These are phyloP conservation scores for Elsinoe perseae DNA, from an alignment of 2,329 filamentous ascomycete species.

Conservation along the genomic window DNA sequence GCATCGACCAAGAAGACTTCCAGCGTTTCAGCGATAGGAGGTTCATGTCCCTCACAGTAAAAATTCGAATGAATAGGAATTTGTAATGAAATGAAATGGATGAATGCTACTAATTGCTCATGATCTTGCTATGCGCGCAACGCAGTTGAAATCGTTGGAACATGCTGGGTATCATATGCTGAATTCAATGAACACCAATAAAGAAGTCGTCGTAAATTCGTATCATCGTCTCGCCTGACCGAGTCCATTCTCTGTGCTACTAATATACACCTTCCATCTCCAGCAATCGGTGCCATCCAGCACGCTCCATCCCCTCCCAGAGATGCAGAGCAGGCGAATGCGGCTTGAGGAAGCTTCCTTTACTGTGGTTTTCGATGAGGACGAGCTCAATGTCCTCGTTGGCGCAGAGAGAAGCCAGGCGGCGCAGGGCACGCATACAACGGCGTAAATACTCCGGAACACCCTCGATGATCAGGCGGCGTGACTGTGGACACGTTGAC, in stretches of 20 bases:
- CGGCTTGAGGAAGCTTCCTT: neutral
- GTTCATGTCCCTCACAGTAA: neutral
- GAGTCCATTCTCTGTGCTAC: too few relatives aligned
- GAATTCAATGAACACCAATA: too few relatives aligned
- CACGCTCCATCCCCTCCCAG: neutral
- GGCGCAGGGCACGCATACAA: neutral
- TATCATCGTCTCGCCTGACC: too few relatives aligned
- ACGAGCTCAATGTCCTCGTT: neutral
- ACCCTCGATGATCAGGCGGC: neutral
- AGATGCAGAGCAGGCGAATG: neutral
- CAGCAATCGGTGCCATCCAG: neutral
- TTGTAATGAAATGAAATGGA: conserved; percentile 6
- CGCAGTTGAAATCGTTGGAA: too few relatives aligned
- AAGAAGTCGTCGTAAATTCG: too few relatives aligned
- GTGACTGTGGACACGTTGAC: neutral
- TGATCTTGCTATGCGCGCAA: too few relatives aligned
- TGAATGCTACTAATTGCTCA: too few relatives aligned
- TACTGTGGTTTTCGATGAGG: neutral
- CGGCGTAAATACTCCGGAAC: neutral
- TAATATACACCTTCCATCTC: too few relatives aligned
- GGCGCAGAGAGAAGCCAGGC: neutral
- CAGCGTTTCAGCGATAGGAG: conserved; percentile 1
- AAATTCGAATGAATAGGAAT: neutral
- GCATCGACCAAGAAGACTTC: neutral
- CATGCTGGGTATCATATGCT: too few relatives aligned